These are phyloP conservation scores for Maudiozyma humilis DNA, from an alignment of 1,139 yeast genomes.

Conservation along the genomic window DNA sequence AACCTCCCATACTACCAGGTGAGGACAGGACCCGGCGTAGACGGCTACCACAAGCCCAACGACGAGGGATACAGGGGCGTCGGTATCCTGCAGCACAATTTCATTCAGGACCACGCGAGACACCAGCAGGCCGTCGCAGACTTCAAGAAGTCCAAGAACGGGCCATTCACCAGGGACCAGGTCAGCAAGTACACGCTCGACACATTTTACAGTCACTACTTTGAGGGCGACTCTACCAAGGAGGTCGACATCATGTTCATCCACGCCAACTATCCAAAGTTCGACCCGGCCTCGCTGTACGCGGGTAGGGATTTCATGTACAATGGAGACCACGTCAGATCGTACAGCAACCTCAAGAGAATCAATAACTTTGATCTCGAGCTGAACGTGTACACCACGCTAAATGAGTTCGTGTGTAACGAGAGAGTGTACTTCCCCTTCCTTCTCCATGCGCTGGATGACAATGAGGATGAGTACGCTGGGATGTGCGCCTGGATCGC, in stretches of 20 bases:
- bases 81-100: slow-evolving; percentile 38
- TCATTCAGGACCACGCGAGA: slow-evolving; percentile 34
- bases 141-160: slow-evolving; percentile 4
- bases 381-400: slow-evolving; percentile 19
- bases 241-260: slow-evolving; percentile 36
- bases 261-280: slow-evolving; percentile 60
- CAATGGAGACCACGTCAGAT: slow-evolving; percentile 23
- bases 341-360: slow-evolving; percentile 18
- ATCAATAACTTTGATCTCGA: slow-evolving; percentile 26
- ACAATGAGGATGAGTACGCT: slow-evolving; percentile 11
- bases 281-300: slow-evolving; percentile 39
- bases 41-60: slow-evolving; percentile 32
- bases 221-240: slow-evolving; percentile 8
- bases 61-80: slow-evolving; percentile 33
- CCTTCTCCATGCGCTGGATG: slow-evolving; percentile 13
- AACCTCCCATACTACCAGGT: slow-evolving; percentile 48
- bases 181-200: background rate
- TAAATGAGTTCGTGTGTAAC: slow-evolving; percentile 21
- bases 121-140: slow-evolving; percentile 16
- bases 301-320: slow-evolving; percentile 17
- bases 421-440: slow-evolving; percentile 17
- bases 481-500: slow-evolving; percentile 18
- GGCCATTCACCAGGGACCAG: slow-evolving; percentile 4
- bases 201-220: slow-evolving; percentile 3
- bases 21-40: slow-evolving; percentile 39